phyloP scores from a whole-genome alignment of 164 flowering plant genomes.

The Annona cherimola region DNA sequence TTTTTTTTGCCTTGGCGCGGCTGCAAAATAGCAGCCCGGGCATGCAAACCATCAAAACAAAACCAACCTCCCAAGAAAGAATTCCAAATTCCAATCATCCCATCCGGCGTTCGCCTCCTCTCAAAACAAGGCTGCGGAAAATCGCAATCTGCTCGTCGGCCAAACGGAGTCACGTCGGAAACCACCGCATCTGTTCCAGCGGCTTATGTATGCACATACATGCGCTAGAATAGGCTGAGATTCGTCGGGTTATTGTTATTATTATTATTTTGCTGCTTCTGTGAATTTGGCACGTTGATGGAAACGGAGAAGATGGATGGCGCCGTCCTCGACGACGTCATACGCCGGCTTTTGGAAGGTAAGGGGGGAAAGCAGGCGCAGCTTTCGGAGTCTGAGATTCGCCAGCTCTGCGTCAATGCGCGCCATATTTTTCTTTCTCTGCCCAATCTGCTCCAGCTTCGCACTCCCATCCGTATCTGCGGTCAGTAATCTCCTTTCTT shows the following conservation, averaged over 20 bases:
- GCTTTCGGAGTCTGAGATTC: conserved; percentile 45
- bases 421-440: conserved; percentile 37
- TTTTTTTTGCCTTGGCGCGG: too few relatives aligned
- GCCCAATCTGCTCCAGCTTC: conserved; percentile 48
- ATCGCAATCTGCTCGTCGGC: background rate
- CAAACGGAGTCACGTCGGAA: too few relatives aligned
- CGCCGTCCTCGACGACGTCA: conserved; percentile 40
- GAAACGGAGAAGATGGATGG: conserved; percentile 35
- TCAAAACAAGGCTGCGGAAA: background rate
- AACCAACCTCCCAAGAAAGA: background rate
- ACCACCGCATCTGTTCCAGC: too few relatives aligned
- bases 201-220: too few relatives aligned
- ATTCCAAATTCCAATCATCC: background rate
- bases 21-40: background rate
- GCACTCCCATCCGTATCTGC: conserved; percentile 56
- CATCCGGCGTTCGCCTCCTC: background rate
- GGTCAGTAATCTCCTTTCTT: conserved; percentile 24
- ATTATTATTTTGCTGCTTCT: background rate
- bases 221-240: too few relatives aligned
- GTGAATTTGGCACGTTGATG: conserved; percentile 16
- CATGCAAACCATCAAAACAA: background rate
- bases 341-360: conserved; percentile 37
- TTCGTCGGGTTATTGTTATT: too few relatives aligned
- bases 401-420: conserved; percentile 34
- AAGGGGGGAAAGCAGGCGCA: conserved; percentile 45